Evolutionary conservation across 306 rosid genomes (phyloP), one percentile per base, ranked within the genome.

Genomic region (Fragaria vesca): DNA sequence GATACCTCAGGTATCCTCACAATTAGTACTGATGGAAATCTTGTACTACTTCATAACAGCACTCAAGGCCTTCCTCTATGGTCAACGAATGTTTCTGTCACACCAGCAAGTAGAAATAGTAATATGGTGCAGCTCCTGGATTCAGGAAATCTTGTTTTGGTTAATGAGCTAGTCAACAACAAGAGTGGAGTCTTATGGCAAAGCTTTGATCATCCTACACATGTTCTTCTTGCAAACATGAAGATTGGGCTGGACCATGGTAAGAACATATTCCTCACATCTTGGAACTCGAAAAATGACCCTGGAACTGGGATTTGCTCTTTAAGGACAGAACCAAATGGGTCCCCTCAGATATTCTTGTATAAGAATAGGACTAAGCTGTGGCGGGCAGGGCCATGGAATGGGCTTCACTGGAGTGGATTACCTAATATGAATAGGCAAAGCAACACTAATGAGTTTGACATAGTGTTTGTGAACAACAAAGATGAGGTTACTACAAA

Each of bases 151-250:
- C 34, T 84, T 4, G 76, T 80, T 45, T 50, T 84, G 62, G 7
- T 38, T 24, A 54, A 18, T 54, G 24, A 54, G 24, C 60, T 54
- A 20, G 60, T 18, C 55, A 50, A 12, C 66, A 58, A 48, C 5
- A 30, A 81, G 69, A 28, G 69, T 66, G 40, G 24, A 8, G 1
- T 74, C 3, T 16, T 78, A 3, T 88, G 96, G 96, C 85, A 88
- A 78, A 83, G 96, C 80, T 85, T 79, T 70, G 89, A 90, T 76
- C 67, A 80, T 75, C 96, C 87, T 0, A 11, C 86, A 1, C 45
- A 88, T 54, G 74, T 81, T 24, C 2, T 78, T 5, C 88, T 88
- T 47, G 76, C 91, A 1, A 73, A 43, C 9, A 73, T 80, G 77
- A 84, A 77, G 61, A 10, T 80, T 16, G 84, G 80, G 55, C 21